phyloP scores from a whole-genome alignment of 2,329 filamentous ascomycete genomes.

The Fusarium phyllophilum region DNA sequence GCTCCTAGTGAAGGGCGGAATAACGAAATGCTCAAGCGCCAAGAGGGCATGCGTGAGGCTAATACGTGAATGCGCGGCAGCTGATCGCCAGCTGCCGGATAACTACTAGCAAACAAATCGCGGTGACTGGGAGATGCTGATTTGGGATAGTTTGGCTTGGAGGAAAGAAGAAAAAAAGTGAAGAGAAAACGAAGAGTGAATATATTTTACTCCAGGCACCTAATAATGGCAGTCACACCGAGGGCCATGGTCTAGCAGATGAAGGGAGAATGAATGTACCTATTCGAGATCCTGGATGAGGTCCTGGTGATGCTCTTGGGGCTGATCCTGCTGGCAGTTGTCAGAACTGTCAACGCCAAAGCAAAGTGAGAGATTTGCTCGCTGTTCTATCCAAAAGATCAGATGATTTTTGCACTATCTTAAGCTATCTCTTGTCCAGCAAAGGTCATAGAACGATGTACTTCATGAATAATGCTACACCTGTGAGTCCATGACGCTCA shows the following conservation, averaged over 20 bases:
- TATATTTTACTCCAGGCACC: background rate
- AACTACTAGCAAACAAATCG: slow-evolving; percentile 9
- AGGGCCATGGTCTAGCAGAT: background rate
- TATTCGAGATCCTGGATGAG: background rate
- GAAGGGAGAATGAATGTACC: background rate
- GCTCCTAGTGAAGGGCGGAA: background rate
- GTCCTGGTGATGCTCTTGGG: background rate
- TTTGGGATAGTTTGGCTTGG: background rate
- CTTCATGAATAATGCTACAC: background rate
- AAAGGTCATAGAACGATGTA: background rate
- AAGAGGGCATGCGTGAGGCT: background rate
- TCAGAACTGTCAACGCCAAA: background rate
- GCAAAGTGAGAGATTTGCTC: slow-evolving; percentile 7
- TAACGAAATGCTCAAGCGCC: slow-evolving; percentile 7
- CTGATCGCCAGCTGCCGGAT: slow-evolving; percentile 25
- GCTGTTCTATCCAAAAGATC: background rate
- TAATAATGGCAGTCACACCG: too few relatives aligned
- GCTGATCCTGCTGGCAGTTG: background rate
- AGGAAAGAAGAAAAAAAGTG: background rate
- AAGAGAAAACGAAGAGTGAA: background rate
- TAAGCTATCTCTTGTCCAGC: background rate
- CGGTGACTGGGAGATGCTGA: background rate
- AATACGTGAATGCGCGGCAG: slow-evolving; percentile 25
- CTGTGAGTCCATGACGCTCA: background rate
- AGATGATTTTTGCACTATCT: background rate